phyloP scores from a whole-genome alignment of 1,284 basidiomycete genomes.

The Leccinum pachyderme region DNA sequence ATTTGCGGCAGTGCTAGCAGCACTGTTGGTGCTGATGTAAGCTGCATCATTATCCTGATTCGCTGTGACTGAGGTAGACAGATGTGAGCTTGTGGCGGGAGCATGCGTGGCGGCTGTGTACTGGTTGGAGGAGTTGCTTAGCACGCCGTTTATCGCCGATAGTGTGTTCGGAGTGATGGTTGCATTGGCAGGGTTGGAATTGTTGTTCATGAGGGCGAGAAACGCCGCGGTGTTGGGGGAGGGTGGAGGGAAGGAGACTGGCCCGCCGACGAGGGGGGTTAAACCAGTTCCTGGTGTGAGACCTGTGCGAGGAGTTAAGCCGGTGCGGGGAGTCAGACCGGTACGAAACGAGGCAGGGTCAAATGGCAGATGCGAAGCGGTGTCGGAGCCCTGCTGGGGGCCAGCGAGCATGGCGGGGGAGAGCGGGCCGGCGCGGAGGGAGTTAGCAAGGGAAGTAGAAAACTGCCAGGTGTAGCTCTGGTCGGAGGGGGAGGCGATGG shows the following conservation, averaged over 20 bases:
- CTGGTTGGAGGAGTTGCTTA: conserved; percentile 39
- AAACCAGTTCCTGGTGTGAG: conserved; percentile 78
- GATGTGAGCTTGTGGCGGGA: conserved; percentile 30
- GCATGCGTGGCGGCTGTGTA: conserved; percentile 30
- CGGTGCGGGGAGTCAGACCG: conserved; percentile 73
- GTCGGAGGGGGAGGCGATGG: conserved; percentile 83
- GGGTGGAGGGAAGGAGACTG: conserved; percentile 77
- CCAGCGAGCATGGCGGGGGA: conserved; percentile 95
- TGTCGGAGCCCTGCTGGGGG: conserved; percentile 51
- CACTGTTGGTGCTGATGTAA: conserved; percentile 48
- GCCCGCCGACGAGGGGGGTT: conserved; percentile 80
- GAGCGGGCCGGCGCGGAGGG: conserved; percentile 86
- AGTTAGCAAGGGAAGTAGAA: conserved; percentile 60
- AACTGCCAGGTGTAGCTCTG: conserved; percentile 75
- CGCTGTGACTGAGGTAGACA: conserved; percentile 35
- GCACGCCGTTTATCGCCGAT: conserved; percentile 75
- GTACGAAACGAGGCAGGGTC: conserved; percentile 79
- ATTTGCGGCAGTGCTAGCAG: conserved; percentile 71
- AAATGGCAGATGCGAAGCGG: conserved; percentile 50
- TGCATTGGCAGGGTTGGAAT: conserved; percentile 56
- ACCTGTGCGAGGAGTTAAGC: conserved; percentile 82
- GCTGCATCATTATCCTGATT: conserved; percentile 33
- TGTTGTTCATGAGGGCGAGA: conserved; percentile 83
- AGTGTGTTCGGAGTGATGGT: conserved; percentile 93
- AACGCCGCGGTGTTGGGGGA: conserved; percentile 92